phyloP scores from a whole-genome alignment of 2,329 filamentous ascomycete species.

The Daldinia sp. region DNA sequence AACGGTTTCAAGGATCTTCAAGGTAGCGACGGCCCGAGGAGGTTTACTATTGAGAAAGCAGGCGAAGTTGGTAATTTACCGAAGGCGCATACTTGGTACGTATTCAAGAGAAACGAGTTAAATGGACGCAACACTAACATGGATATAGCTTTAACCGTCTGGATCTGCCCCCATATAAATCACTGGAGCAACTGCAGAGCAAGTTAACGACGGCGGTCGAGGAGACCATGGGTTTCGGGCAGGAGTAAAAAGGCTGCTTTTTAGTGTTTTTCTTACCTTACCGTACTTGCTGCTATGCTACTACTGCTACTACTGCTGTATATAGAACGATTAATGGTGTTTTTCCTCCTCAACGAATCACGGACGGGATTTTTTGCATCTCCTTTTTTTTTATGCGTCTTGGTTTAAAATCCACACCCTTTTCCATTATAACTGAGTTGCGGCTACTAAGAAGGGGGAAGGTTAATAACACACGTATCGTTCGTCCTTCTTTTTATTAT shows the following conservation, averaged over 20 bases:
- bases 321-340: slow-evolving; percentile 45
- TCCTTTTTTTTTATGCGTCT: slow-evolving; percentile 28
- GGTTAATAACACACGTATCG: slow-evolving; percentile 22
- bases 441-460: neutral
- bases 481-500: slow-evolving; percentile 4
- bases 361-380: slow-evolving; percentile 29
- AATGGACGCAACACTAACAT: slow-evolving; percentile 39
- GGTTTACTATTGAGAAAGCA: slow-evolving; percentile 98
- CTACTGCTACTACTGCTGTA: slow-evolving; percentile 31
- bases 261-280: slow-evolving; percentile 23
- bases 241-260: slow-evolving; percentile 76
- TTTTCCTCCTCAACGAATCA: slow-evolving; percentile 28
- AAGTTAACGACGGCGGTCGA: slow-evolving; percentile 98
- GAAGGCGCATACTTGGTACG: slow-evolving; percentile 97
- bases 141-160: slow-evolving; percentile 89
- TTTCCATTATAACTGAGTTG: neutral
- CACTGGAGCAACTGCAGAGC: slow-evolving; percentile 82
- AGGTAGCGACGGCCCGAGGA: slow-evolving; percentile 91
- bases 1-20: slow-evolving; percentile 99
- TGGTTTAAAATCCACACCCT: slow-evolving; percentile 3
- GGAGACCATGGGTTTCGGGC: slow-evolving; percentile 98
- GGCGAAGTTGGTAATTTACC: slow-evolving; percentile 91
- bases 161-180: slow-evolving; percentile 94
- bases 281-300: neutral
- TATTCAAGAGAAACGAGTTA: slow-evolving; percentile 41